A percentile compares a stretch with the other conserved stretches of the same genome.
Evolutionary conservation across 805 yeast species (phyloP).

Genomic region (Schwanniomyces pseudopolymorphus): DNA sequence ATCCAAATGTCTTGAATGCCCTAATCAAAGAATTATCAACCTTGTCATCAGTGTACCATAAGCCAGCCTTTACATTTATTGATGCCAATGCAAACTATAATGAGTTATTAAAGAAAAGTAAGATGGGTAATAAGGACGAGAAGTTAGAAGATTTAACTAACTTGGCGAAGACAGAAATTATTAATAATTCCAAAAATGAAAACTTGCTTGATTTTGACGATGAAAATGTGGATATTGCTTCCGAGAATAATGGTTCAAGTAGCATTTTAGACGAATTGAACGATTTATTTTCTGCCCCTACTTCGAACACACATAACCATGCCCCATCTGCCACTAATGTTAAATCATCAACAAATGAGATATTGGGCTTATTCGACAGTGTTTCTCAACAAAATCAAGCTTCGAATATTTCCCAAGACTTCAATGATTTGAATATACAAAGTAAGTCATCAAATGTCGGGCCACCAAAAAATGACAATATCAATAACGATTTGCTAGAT

Average conservation of each 20-base stretch:
- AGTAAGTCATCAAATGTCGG: constrained; percentile 3
- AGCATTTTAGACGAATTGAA: constrained; percentile 71
- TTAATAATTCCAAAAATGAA: constrained; percentile 65
- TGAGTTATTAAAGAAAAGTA: constrained; percentile 16
- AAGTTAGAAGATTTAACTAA: constrained; percentile 72
- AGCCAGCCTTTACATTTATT: constrained; percentile 69
- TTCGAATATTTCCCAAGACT: constrained; percentile 7
- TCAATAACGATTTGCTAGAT: constrained; percentile 37
- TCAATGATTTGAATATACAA: constrained; percentile 11
- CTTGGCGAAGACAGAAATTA: constrained; percentile 74
- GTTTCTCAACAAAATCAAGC: constrained; percentile 6
- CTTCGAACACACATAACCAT: constrained; percentile 16
- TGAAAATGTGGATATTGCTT: constrained; percentile 37
- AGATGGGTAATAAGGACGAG: constrained; percentile 24
- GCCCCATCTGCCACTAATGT: constrained; percentile 9
- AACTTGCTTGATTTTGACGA: constrained; percentile 85
- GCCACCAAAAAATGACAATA: constrained; percentile 1
- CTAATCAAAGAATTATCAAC: constrained; percentile 77
- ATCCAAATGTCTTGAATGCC: constrained; percentile 64
- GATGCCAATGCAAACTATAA: constrained; percentile 37
- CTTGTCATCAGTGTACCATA: constrained; percentile 85
- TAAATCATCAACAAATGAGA: constrained; percentile 35
- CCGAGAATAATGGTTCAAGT: constrained; percentile 16
- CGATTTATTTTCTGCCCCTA: constrained; percentile 58
- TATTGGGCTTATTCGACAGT: constrained; percentile 43